Percentiles rank a stretch among this genome's conserved stretches.
Evolutionary conservation across 305 asterid species (phyloP).

Genomic region (Rubia tinctorum): DNA sequence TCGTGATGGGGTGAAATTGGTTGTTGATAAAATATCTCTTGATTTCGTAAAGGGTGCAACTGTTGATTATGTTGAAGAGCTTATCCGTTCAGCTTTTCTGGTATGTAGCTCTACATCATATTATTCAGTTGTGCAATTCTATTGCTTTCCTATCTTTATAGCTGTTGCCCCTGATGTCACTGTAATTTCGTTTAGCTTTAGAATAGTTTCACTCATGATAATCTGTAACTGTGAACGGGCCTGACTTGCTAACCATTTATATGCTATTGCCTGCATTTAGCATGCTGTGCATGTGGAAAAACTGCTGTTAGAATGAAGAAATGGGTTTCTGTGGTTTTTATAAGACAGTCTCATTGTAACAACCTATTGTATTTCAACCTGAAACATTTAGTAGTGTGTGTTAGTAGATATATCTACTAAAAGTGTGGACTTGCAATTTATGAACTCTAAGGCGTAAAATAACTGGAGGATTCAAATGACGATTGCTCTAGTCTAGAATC

Average conservation of each 20-base stretch:
- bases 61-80: slow-evolving; percentile 92
- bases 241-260: not conserved
- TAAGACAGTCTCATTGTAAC: not conserved
- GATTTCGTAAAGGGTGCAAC: slow-evolving; percentile 94
- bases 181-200: not conserved
- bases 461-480: not conserved
- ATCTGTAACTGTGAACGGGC: not conserved
- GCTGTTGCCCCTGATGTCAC: not conserved
- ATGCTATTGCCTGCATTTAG: not conserved
- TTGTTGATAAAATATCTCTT: slow-evolving; percentile 79
- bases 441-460: not conserved
- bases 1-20: slow-evolving; percentile 87
- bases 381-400: not conserved
- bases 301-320: not conserved
- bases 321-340: not conserved
- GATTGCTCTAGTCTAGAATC: not conserved
- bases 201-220: not conserved
- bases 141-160: not conserved
- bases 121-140: slow-evolving; percentile 3
- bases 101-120: slow-evolving; percentile 32
- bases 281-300: not conserved
- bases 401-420: too few relatives aligned
- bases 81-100: slow-evolving; percentile 96
- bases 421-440: not conserved
- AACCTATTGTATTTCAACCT: not conserved